These are phyloP conservation scores for Amanita inopinata DNA, from an alignment of 768 basidiomycete genomes.

Conservation along the genomic window DNA sequence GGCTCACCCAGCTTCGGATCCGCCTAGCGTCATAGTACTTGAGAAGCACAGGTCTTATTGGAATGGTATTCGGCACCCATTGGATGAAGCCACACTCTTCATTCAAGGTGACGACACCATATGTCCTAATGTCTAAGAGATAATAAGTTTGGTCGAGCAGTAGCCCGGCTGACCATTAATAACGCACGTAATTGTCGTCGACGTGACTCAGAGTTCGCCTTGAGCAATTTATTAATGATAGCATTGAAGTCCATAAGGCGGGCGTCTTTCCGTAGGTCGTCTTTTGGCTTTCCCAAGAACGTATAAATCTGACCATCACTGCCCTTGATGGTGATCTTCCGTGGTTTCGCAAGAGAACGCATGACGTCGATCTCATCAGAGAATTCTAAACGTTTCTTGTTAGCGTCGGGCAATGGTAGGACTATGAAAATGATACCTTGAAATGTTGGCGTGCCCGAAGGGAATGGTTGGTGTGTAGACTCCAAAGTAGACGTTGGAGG, in stretches of 20 bases:
- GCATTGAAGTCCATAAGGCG: conserved; percentile 97
- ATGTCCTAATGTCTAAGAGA: conserved; percentile 82
- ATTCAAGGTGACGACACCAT: conserved; percentile 96
- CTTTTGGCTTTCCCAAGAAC: conserved; percentile 95
- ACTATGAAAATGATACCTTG: conserved; percentile 34
- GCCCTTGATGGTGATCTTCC: conserved; percentile 80
- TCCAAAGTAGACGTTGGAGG: conserved; percentile 61
- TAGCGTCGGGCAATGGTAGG: not conserved
- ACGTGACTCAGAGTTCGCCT: conserved; percentile 88
- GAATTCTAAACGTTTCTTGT: conserved; percentile 41
- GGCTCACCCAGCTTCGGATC: conserved; percentile 32
- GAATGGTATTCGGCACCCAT: conserved; percentile 93
- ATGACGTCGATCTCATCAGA: conserved; percentile 82
- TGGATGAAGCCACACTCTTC: conserved; percentile 97
- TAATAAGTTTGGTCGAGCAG: not conserved
- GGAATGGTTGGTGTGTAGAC: conserved; percentile 74
- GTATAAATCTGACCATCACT: conserved; percentile 78
- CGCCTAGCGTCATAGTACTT: conserved; percentile 50
- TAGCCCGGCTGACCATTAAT: not conserved
- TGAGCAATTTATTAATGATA: conserved; percentile 94
- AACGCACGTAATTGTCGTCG: conserved; percentile 78
- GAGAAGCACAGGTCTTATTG: conserved; percentile 65
- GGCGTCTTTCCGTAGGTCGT: conserved; percentile 95
- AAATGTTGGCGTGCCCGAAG: conserved; percentile 66
- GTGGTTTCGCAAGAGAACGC: conserved; percentile 83